Percentiles rank a stretch among this genome's conserved stretches.
Evolutionary conservation across 139 green algal genomes (phyloP).

Genomic region (Chara braunii): DNA sequence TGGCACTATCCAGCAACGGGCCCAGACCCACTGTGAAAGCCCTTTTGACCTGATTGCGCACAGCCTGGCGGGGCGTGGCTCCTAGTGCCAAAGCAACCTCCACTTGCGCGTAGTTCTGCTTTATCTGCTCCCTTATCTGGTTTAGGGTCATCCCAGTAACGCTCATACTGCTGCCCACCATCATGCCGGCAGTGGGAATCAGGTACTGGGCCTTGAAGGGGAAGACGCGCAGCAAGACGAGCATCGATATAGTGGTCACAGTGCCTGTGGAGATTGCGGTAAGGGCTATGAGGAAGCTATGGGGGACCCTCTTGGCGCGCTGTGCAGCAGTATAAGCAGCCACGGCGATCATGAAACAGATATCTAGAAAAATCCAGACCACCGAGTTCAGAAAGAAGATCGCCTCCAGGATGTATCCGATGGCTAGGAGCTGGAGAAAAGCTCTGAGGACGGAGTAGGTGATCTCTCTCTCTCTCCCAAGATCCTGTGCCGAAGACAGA

Average conservation of each 20-base stretch:
- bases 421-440: slow-evolving; percentile 20
- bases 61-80: slow-evolving; percentile 19
- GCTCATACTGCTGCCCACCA: slow-evolving; percentile 34
- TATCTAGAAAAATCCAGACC: slow-evolving; percentile 6
- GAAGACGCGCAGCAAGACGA: slow-evolving; percentile 19
- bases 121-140: slow-evolving; percentile 18
- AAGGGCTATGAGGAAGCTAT: background rate
- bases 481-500: background rate
- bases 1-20: slow-evolving; percentile 25
- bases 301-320: slow-evolving; percentile 12
- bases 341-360: slow-evolving; percentile 25
- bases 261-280: slow-evolving; percentile 2
- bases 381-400: background rate
- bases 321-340: slow-evolving; percentile 24
- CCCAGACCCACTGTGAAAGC: background rate
- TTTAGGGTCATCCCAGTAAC: slow-evolving; percentile 27
- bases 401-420: slow-evolving; percentile 31
- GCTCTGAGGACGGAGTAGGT: background rate
- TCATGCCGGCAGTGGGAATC: slow-evolving; percentile 29
- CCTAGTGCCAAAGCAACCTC: slow-evolving; percentile 28
- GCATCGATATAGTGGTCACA: background rate
- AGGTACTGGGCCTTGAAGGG: slow-evolving; percentile 14
- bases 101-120: slow-evolving; percentile 1
- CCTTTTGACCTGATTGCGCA: slow-evolving; percentile 4
- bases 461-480: slow-evolving; percentile 24